phyloP scores from a whole-genome alignment of 164 flowering plant species.

The Malania oleifera region DNA sequence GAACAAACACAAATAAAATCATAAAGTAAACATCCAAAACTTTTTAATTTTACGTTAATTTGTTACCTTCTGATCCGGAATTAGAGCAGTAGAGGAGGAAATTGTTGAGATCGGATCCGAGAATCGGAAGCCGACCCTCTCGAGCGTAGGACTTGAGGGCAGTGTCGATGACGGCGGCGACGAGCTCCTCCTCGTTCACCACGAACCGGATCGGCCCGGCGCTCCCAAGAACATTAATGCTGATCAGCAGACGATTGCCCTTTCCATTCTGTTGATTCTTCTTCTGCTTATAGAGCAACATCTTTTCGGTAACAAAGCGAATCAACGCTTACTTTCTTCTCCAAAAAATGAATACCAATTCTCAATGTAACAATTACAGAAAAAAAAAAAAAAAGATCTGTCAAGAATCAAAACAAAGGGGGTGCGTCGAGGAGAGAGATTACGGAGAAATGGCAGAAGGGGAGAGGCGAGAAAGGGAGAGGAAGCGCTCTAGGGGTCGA shows the following conservation, averaged over 20 bases:
- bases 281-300: constrained; percentile 31
- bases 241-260: constrained; percentile 44
- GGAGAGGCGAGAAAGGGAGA: neutral
- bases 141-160: constrained; percentile 61
- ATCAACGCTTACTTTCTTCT: neutral
- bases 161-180: constrained; percentile 47
- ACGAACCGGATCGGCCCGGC: constrained; percentile 61
- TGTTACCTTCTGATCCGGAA: constrained; percentile 30
- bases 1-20: neutral
- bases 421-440: neutral
- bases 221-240: constrained; percentile 54
- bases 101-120: constrained; percentile 48
- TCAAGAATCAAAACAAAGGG: neutral
- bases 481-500: constrained; percentile 24
- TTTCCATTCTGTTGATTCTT: constrained; percentile 17
- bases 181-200: constrained; percentile 44
- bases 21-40: neutral
- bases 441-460: neutral
- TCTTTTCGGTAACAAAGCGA: neutral
- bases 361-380: neutral
- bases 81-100: constrained; percentile 47
- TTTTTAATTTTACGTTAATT: neutral
- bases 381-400: neutral
- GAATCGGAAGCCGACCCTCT: constrained; percentile 61
- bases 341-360: neutral